Conservation (phyloP, 2,329 filamentous ascomycete genomes). For the Neophaeococcomyces aloes region DNA sequence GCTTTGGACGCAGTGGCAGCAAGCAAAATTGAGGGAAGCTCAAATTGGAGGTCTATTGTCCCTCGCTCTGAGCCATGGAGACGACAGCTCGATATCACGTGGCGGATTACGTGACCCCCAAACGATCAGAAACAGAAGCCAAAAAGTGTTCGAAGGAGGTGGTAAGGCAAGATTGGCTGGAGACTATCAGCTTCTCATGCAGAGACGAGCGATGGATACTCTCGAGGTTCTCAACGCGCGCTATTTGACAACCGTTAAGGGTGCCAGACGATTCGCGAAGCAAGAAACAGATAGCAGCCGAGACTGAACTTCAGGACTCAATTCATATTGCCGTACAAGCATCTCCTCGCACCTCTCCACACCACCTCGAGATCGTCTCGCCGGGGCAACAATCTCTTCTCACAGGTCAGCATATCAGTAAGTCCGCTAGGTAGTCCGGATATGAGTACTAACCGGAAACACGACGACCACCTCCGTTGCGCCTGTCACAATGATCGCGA, state of each 20-base stretch:
- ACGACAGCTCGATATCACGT: constrained; percentile 25
- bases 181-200: constrained; percentile 47
- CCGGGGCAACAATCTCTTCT: constrained; percentile 56
- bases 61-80: constrained; percentile 39
- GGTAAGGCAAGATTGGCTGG: constrained; percentile 45
- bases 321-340: constrained; percentile 55
- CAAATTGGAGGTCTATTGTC: constrained; percentile 65
- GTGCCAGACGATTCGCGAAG: constrained; percentile 29
- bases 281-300: constrained; percentile 14
- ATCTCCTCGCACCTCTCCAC: constrained; percentile 75
- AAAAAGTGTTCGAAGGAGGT: constrained; percentile 50
- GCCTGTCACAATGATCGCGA: constrained; percentile 80
- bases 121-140: constrained; percentile 29
- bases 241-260: constrained; percentile 42
- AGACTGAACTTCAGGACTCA: constrained; percentile 10
- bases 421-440: not conserved
- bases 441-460: constrained; percentile 57
- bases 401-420: constrained; percentile 5
- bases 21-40: constrained; percentile 80
- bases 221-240: constrained; percentile 53
- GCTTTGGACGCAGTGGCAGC: constrained; percentile 74
- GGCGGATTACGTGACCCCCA: constrained; percentile 18
- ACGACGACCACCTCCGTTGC: constrained; percentile 89
- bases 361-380: constrained; percentile 71
- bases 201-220: constrained; percentile 46